Percentiles rank a stretch among this genome's conserved stretches.
These are phyloP conservation scores for Mariannaea elegans DNA, from an alignment of 2,329 filamentous ascomycete genomes.

Conservation along the genomic window DNA sequence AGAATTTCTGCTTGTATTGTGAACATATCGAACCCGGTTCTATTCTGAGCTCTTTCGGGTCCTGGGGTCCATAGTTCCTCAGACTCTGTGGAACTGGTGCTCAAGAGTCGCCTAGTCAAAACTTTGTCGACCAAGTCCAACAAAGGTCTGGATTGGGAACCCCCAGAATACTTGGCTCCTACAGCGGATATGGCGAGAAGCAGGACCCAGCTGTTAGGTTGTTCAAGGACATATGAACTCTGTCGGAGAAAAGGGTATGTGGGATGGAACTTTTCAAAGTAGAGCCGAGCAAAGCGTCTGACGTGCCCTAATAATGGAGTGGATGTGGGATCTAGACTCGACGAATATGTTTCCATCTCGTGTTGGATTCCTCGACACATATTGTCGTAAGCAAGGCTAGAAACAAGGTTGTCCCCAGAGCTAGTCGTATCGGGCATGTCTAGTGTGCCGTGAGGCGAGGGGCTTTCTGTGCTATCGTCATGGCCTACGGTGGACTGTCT, in stretches of 20 bases:
- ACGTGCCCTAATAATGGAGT: slow-evolving; percentile 19
- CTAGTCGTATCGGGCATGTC: background rate
- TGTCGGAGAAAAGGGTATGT: slow-evolving; percentile 27
- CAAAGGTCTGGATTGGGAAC: background rate
- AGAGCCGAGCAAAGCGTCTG: slow-evolving; percentile 19
- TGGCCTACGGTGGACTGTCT: background rate
- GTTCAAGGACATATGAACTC: background rate
- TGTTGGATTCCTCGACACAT: background rate
- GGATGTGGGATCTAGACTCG: background rate
- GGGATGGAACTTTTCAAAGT: slow-evolving; percentile 27
- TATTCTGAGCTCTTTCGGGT: background rate
- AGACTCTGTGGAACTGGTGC: background rate
- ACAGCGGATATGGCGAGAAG: slow-evolving; percentile 2
- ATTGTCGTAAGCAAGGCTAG: background rate
- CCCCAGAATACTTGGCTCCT: background rate
- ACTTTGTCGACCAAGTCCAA: background rate
- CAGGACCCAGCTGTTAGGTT: background rate
- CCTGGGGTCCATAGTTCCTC: background rate
- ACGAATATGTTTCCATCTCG: background rate
- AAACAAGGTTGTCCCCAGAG: background rate
- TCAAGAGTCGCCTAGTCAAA: background rate
- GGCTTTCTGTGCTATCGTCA: background rate
- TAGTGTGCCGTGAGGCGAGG: background rate
- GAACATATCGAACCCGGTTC: background rate
- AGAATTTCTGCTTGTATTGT: background rate